Evolutionary conservation across 2,329 filamentous ascomycete species (phyloP).

Genomic region (Coniochaeta hoffmannii): DNA sequence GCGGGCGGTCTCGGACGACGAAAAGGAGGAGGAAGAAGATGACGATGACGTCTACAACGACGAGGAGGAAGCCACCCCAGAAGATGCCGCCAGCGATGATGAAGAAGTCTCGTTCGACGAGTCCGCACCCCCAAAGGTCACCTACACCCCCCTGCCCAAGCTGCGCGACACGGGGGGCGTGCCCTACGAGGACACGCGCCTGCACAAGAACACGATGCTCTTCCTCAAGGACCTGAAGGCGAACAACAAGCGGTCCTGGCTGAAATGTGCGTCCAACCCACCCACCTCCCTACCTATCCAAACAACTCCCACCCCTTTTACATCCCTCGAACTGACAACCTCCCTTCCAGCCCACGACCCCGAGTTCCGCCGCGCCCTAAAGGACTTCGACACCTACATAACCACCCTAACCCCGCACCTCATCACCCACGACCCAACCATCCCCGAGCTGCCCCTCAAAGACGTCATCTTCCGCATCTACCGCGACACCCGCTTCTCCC

Average conservation of each 20-base stretch:
- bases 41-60: slow-evolving; percentile 21
- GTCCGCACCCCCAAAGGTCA: slow-evolving; percentile 26
- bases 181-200: slow-evolving; percentile 41
- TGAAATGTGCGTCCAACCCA: slow-evolving; percentile 38
- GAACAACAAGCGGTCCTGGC: slow-evolving; percentile 52
- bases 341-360: slow-evolving; percentile 59
- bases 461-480: slow-evolving; percentile 86
- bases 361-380: slow-evolving; percentile 69
- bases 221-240: slow-evolving; percentile 52
- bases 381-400: slow-evolving; percentile 77
- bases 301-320: background rate
- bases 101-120: slow-evolving; percentile 26
- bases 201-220: slow-evolving; percentile 51
- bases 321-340: background rate
- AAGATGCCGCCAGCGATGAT: slow-evolving; percentile 24
- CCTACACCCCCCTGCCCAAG: slow-evolving; percentile 32
- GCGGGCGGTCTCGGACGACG: too few relatives aligned
- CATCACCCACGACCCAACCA: slow-evolving; percentile 65
- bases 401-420: slow-evolving; percentile 64
- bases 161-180: slow-evolving; percentile 32
- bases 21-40: slow-evolving; percentile 13
- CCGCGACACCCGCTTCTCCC: slow-evolving; percentile 76
- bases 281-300: background rate
- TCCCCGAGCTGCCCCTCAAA: slow-evolving; percentile 79
- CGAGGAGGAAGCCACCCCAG: slow-evolving; percentile 26